These are phyloP conservation scores for Eimeria tenella DNA, from an alignment of 169 alveolate species.

Conservation along the genomic window DNA sequence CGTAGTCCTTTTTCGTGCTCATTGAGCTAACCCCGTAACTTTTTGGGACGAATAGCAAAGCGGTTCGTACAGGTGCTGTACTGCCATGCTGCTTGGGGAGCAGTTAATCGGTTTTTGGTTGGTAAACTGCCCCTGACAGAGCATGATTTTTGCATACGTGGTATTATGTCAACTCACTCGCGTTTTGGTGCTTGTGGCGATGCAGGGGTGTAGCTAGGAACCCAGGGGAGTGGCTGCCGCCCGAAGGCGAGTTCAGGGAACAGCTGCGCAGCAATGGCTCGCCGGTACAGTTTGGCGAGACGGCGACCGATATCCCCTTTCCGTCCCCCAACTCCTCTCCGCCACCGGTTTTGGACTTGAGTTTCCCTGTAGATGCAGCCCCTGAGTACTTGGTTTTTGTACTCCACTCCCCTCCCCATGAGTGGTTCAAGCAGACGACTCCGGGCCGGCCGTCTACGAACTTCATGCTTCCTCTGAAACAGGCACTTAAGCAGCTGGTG, in stretches of 20 bases:
- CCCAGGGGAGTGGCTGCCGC: conserved; percentile 74
- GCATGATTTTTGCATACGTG: neutral
- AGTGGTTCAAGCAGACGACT: conserved; percentile 70
- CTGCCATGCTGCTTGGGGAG: too few relatives aligned
- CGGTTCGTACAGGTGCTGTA: too few relatives aligned
- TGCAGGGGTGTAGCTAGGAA: conserved; percentile 74
- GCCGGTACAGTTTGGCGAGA: neutral
- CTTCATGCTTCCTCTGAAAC: conserved; percentile 55
- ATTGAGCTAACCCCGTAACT: too few relatives aligned
- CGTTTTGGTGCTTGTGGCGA: neutral
- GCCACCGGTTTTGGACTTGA: conserved; percentile 30
- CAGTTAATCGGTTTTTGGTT: too few relatives aligned
- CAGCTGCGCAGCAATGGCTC: conserved; percentile 19
- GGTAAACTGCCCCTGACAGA: too few relatives aligned
- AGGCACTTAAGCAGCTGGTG: conserved; percentile 9
- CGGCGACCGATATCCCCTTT: conserved; percentile 66
- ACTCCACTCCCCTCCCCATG: conserved; percentile 61
- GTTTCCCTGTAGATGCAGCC: conserved; percentile 53
- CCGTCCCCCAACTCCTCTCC: conserved; percentile 65
- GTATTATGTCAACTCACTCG: too few relatives aligned
- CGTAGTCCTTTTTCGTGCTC: too few relatives aligned
- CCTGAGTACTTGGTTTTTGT: conserved; percentile 67
- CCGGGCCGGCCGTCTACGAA: conserved; percentile 73
- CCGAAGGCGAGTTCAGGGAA: conserved; percentile 17
- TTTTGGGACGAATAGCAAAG: too few relatives aligned